phyloP scores from a whole-genome alignment of 2,329 filamentous ascomycete species.

The Pestalotiopsis sp. region DNA sequence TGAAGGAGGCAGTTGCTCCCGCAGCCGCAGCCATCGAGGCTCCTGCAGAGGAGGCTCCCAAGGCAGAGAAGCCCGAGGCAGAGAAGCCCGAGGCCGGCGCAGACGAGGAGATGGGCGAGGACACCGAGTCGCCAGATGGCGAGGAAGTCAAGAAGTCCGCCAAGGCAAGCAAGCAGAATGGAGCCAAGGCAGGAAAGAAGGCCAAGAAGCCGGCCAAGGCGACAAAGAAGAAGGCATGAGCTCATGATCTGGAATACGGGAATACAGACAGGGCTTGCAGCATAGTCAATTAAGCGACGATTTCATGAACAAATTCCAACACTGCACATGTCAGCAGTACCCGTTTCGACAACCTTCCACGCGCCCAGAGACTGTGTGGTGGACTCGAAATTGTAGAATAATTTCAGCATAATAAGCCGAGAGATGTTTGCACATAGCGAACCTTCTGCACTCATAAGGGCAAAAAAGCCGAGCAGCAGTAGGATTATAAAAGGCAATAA shows the following conservation, averaged over 20 bases:
- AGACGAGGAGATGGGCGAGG: slow-evolving; percentile 15
- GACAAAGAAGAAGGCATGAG: slow-evolving; percentile 41
- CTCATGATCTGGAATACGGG: neutral
- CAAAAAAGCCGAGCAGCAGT: slow-evolving; percentile 41
- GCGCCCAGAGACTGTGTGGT: neutral
- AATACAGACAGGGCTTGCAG: neutral
- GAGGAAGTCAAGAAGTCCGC: slow-evolving; percentile 25
- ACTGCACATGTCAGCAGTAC: neutral
- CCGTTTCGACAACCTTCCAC: neutral
- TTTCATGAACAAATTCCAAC: neutral
- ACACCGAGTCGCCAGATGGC: slow-evolving; percentile 21
- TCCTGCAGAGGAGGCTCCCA: slow-evolving; percentile 33
- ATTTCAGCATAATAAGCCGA: slow-evolving; percentile 1
- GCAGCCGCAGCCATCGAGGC: slow-evolving; percentile 36
- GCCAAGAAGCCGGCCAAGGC: slow-evolving; percentile 35
- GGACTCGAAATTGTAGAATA: neutral
- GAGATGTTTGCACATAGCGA: slow-evolving; percentile 63
- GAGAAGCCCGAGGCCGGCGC: slow-evolving; percentile 25
- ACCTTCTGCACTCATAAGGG: slow-evolving; percentile 51
- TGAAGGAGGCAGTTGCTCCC: slow-evolving; percentile 58
- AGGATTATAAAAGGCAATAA: slow-evolving; percentile 61
- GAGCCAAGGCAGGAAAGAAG: slow-evolving; percentile 25
- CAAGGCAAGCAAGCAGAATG: slow-evolving; percentile 33
- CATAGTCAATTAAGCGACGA: neutral
- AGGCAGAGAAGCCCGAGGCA: slow-evolving; percentile 33